Conservation (phyloP, 176 grass and related monocot species). For the Bonia amplexicaulis region DNA sequence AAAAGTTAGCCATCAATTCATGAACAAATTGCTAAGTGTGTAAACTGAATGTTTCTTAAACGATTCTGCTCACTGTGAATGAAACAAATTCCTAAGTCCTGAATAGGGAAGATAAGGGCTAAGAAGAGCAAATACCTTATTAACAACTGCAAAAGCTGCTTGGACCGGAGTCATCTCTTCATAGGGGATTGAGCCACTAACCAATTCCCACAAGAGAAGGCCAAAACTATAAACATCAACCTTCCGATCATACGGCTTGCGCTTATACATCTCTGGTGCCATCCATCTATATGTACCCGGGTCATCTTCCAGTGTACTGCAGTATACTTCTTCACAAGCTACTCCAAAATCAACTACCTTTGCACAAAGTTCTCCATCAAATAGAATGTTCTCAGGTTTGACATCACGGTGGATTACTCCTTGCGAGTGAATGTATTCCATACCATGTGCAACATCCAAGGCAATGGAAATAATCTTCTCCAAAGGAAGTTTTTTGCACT, state of each 20-base stretch:
- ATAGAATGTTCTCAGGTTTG: constrained; percentile 96
- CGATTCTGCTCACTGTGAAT: neutral
- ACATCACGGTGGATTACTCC: constrained; percentile 87
- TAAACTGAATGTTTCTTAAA: neutral
- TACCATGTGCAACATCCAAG: constrained; percentile 62
- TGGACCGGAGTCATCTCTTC: constrained; percentile 85
- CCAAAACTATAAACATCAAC: constrained; percentile 97
- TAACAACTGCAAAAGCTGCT: constrained; percentile 88
- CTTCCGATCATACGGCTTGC: constrained; percentile 69
- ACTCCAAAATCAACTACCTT: constrained; percentile 95
- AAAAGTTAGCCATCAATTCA: neutral
- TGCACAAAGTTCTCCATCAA: constrained; percentile 70
- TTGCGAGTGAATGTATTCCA: constrained; percentile 94
- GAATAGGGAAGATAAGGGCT: neutral
- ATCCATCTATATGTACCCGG: constrained; percentile 95
- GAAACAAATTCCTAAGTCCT: neutral
- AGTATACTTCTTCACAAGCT: constrained; percentile 64
- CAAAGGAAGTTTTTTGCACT: constrained; percentile 56
- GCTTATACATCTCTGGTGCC: constrained; percentile 93
- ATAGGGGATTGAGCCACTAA: constrained; percentile 72
- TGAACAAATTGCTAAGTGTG: neutral
- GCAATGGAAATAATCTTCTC: constrained; percentile 60
- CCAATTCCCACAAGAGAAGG: constrained; percentile 79
- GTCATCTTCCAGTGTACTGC: constrained; percentile 63
- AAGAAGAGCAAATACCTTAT: constrained; percentile 55